Base-by-base conservation (phyloP, 148 eudicot genomes). In the Drosera capensis region DNA sequence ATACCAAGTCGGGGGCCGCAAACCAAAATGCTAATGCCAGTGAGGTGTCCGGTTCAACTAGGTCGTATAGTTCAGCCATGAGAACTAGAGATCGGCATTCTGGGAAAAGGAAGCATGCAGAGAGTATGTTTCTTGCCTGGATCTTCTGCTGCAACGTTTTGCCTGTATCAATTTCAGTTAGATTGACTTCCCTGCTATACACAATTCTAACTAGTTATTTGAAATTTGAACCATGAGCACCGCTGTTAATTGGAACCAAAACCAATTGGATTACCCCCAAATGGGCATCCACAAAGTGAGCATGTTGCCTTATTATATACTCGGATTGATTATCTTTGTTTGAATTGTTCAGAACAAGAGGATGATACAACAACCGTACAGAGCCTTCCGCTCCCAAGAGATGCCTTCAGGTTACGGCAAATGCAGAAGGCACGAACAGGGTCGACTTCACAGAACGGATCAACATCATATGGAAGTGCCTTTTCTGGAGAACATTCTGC, bases 401-500 rank as follows among this genome's bases (percentile, higher is more conserved):
- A 90, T 30, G 73, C 63, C 5, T 90, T 90, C 45, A 80, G 66
- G 67, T 25, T 90, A 54, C 77, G 97, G 14, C 95, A 90, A 55
- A 55, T 84, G 67, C 86, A 74, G 41, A 80, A 80, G 66, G 66
- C 79, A 60, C 76, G 78, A 36, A 75, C 70, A 13, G 72, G 44
- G 50, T 45, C 71, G 13, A 59, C 67, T 45, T 77, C 94, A 40
- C 88, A 84, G 49, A 78, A 93, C 4, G 94, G 97, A 54, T 80
- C 97, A 18, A 75, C 82, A 16, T 90, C 97, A 0, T 80, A 80
- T 68, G 97, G 97, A 51, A 90, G 97, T 58, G 95, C 79, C 44
- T 68, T 90, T 54, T 90, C 97, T 12, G 97, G 94, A 29, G 96
- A 90, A 54, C 73, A 75, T 23, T 90, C 97, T 44, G 92, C 79